Evolutionary conservation across 2,329 filamentous ascomycete genomes (phyloP), one percentile per base, ranked within the genome.

Genomic region (Aspergillus uvarum): DNA sequence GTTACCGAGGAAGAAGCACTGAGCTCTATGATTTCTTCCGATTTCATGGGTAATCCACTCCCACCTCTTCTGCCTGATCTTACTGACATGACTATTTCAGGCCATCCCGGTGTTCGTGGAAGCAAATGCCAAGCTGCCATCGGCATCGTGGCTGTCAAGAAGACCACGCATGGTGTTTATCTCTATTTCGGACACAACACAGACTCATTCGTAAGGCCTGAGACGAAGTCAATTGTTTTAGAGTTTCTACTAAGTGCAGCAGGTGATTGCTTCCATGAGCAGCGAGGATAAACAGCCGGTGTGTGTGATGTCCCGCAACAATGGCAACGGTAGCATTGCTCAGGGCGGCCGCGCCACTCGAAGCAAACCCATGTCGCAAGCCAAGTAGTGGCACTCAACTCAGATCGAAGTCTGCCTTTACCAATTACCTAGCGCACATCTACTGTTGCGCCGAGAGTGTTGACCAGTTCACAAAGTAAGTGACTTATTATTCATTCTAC

Each of bases 131-230:
- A 86, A n/a, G 92, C 91, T 3, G 93, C 94, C 31, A 96, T 99
- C 69, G 95, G 95, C 2, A 85, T 96, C 59, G 87, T 99, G 80
- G 87, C 88, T 0, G 90, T 97, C 68, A 98, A 98, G 79, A 95
- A 92, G 79, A 89, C 85, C 0, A 81, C 80, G 12, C 82, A 85
- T 22, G 92, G 92, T 1, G 87, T 91, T 65, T 92, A 90, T 71
- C 84, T 99, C 54, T 94, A 94, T 76, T 99, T 96, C 79, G 93
- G 90, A 1, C 95, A 99, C 81, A 99, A 98, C 72, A 99, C 95
- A 0, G 94, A 98, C 73, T 89, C 86, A 1, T 89, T 89, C 70
- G 85, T 83, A 71, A 73, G 80, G 70, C 24, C 44, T 31, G 6
- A 44, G 7, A 16, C 4, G 22, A 7, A 4, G 29, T 42, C 2